Conservation (phyloP, 495 filamentous ascomycete species). For the Neurospora sp. region DNA sequence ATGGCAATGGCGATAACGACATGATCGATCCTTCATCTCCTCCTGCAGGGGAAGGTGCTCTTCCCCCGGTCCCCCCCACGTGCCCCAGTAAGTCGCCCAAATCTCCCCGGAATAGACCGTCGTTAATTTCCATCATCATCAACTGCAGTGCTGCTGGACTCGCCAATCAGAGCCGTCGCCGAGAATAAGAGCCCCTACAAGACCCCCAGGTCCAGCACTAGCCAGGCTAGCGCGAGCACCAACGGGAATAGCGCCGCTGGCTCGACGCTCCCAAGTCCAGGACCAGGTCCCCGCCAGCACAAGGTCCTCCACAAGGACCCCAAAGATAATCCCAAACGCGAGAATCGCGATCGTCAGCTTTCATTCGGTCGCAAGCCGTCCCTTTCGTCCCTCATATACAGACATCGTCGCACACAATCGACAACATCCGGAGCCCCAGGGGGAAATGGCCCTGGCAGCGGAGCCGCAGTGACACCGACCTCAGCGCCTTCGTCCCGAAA, state of each 20-base stretch:
- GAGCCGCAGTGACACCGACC: conserved; percentile 3
- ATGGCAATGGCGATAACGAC: conserved; percentile 1
- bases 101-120: not conserved
- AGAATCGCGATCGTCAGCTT: conserved; percentile 30
- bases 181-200: not conserved
- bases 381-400: conserved; percentile 28
- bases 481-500: not conserved
- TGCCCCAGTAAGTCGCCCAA: conserved; percentile 7
- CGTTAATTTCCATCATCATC: not conserved
- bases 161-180: not conserved
- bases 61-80: not conserved
- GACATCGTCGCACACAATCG: conserved; percentile 24
- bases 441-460: not conserved
- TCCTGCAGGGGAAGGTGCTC: not conserved
- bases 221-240: not conserved
- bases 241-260: not conserved
- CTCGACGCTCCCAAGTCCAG: not conserved
- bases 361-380: conserved; percentile 36
- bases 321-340: not conserved
- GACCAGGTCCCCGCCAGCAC: conserved; percentile 12
- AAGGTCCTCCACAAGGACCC: conserved; percentile 31
- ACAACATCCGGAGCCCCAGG: conserved; percentile 12
- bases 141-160: not conserved
- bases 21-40: conserved; percentile 4
- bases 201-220: not conserved